Percentiles rank a stretch among this genome's conserved stretches.
Conservation (phyloP, 495 filamentous ascomycete genomes). For the Podospora anserina region DNA sequence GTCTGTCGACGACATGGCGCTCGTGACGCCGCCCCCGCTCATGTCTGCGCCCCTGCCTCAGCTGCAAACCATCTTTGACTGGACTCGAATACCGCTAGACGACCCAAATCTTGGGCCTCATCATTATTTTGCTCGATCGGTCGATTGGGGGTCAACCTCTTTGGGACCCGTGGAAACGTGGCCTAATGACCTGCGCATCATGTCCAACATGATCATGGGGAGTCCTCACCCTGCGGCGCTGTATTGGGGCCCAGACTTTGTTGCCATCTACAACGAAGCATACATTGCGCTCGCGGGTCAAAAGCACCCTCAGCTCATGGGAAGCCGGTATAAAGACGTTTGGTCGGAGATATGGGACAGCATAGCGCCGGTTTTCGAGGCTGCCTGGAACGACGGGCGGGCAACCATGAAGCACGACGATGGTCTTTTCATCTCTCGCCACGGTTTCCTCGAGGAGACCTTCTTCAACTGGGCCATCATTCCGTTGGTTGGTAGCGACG, state of each 20-base stretch:
- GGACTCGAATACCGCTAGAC: constrained; percentile 60
- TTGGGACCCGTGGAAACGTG: constrained; percentile 66
- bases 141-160: constrained; percentile 62
- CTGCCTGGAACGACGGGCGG: constrained; percentile 56
- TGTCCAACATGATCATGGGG: constrained; percentile 68
- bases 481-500: constrained; percentile 61
- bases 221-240: constrained; percentile 68
- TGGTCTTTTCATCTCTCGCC: constrained; percentile 58
- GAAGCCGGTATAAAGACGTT: constrained; percentile 56
- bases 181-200: constrained; percentile 58
- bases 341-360: constrained; percentile 69
- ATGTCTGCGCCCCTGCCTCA: constrained; percentile 16
- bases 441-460: constrained; percentile 62
- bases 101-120: constrained; percentile 57
- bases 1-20: constrained; percentile 30
- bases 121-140: constrained; percentile 60
- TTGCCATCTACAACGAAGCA: constrained; percentile 71
- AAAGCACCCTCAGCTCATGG: constrained; percentile 69
- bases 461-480: constrained; percentile 69
- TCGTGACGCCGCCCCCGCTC: constrained; percentile 15
- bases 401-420: constrained; percentile 76
- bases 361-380: constrained; percentile 57
- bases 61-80: constrained; percentile 56
- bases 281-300: constrained; percentile 64
- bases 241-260: constrained; percentile 65